These are phyloP conservation scores for Botrytis galanthina DNA, from an alignment of 2,329 filamentous ascomycete genomes.

Conservation along the genomic window DNA sequence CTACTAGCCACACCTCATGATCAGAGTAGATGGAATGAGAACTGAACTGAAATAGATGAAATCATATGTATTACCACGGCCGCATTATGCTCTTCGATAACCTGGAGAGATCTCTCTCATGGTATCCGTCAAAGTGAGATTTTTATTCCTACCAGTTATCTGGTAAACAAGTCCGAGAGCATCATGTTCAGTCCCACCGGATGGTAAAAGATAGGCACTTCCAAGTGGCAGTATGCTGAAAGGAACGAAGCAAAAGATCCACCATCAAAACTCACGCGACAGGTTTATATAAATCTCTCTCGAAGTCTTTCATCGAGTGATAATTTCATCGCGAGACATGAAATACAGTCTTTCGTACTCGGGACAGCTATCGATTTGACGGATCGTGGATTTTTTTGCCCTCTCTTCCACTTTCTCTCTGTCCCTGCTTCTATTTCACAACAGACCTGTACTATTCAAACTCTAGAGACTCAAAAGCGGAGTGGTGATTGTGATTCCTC, in stretches of 20 bases:
- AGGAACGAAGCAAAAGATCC: background rate
- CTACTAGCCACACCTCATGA: background rate
- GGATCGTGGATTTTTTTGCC: too few relatives aligned
- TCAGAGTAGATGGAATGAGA: background rate
- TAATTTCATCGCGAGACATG: too few relatives aligned
- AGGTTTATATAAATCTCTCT: background rate
- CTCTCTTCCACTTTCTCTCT: background rate
- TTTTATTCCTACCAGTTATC: background rate
- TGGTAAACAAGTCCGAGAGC: background rate
- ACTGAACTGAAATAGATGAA: background rate
- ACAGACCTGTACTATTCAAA: background rate
- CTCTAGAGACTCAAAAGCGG: background rate
- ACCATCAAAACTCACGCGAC: background rate
- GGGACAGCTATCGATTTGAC: too few relatives aligned
- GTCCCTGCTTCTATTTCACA: too few relatives aligned
- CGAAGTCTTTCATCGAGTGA: too few relatives aligned
- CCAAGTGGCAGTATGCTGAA: background rate
- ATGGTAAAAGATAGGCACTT: background rate
- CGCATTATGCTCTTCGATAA: background rate
- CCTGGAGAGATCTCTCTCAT: background rate
- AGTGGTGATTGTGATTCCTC: background rate
- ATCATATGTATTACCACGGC: background rate
- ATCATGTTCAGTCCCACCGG: background rate
- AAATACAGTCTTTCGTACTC: too few relatives aligned
- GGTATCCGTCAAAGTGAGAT: too few relatives aligned